phyloP scores from a whole-genome alignment of 177 flowering plant genomes.

The Tripterygium wilfordii region DNA sequence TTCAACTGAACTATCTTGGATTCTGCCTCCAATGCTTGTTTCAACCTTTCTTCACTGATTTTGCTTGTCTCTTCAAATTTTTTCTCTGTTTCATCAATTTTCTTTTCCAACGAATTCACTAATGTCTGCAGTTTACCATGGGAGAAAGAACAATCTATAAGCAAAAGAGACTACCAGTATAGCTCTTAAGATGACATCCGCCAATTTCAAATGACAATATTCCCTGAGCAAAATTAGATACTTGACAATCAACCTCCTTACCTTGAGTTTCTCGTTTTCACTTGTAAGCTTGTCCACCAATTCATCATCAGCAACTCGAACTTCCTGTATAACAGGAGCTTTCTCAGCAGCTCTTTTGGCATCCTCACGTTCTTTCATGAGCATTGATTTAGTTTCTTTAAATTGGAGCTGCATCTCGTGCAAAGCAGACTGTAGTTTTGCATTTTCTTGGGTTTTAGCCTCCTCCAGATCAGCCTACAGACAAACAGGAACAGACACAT shows the following conservation, averaged over 20 bases:
- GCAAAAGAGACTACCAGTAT: background rate
- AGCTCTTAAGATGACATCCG: too few relatives aligned
- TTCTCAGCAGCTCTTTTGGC: conserved; percentile 28
- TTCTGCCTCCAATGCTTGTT: conserved; percentile 88
- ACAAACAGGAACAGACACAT: background rate
- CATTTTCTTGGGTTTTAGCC: conserved; percentile 50
- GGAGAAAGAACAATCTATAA: conserved; percentile 4
- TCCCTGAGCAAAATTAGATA: background rate
- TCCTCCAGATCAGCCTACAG: conserved; percentile 51
- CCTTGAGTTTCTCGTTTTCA: conserved; percentile 73
- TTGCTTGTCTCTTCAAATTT: conserved; percentile 71
- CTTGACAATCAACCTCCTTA: conserved; percentile 13
- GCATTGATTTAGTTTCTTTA: conserved; percentile 38
- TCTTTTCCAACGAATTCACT: conserved; percentile 78
- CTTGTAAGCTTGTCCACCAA: conserved; percentile 33
- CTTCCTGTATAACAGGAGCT: conserved; percentile 39
- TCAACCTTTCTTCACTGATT: conserved; percentile 79
- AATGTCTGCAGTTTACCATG: conserved; percentile 40
- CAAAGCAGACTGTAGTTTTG: conserved; percentile 40
- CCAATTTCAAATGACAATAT: background rate
- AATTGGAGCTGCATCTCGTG: conserved; percentile 44
- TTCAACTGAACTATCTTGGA: conserved; percentile 71
- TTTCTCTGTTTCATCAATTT: conserved; percentile 81
- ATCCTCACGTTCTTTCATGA: conserved; percentile 38
- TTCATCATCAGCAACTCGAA: conserved; percentile 37